Evolutionary conservation across 139 green algal species (phyloP).

Genomic region (Chlorella sorokiniana): DNA sequence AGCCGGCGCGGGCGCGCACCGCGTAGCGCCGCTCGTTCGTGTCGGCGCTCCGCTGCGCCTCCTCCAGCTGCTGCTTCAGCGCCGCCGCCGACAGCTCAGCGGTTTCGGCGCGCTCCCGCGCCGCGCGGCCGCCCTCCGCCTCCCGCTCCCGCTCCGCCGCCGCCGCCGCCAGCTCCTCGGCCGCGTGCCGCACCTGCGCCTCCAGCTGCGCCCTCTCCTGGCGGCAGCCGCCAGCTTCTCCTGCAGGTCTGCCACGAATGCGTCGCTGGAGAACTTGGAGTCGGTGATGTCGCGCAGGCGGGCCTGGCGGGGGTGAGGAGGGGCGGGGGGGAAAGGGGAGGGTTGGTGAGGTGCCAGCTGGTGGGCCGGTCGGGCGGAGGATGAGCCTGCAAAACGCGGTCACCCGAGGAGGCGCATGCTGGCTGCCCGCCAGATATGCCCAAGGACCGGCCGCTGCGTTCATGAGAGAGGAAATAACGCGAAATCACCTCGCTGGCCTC

Average conservation of each 20-base stretch:
- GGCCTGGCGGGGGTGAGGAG: neutral
- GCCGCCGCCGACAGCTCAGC: conserved; percentile 4
- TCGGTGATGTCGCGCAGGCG: neutral
- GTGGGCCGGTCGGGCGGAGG: no score
- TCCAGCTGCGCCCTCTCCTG: conserved; percentile 12
- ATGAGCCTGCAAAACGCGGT: no score
- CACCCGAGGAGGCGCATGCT: neutral
- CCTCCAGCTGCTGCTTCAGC: conserved; percentile 33
- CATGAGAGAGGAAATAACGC: neutral
- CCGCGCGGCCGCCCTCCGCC: neutral
- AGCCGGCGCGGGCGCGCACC: no score
- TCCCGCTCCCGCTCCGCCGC: neutral
- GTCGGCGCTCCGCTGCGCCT: conserved; percentile 4
- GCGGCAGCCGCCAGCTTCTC: neutral
- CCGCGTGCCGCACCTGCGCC: conserved; percentile 5
- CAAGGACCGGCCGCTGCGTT: neutral
- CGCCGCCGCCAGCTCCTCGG: neutral
- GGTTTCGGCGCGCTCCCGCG: conserved; percentile 26
- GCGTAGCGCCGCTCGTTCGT: conserved; percentile 1
- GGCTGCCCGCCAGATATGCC: neutral
- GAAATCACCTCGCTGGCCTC: conserved; percentile 5
- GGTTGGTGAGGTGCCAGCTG: neutral
- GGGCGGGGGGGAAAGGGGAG: neutral
- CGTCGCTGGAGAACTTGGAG: neutral
- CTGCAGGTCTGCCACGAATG: conserved; percentile 12